phyloP scores from a whole-genome alignment of 2,329 filamentous ascomycete species.

The Penicillium polonicum region DNA sequence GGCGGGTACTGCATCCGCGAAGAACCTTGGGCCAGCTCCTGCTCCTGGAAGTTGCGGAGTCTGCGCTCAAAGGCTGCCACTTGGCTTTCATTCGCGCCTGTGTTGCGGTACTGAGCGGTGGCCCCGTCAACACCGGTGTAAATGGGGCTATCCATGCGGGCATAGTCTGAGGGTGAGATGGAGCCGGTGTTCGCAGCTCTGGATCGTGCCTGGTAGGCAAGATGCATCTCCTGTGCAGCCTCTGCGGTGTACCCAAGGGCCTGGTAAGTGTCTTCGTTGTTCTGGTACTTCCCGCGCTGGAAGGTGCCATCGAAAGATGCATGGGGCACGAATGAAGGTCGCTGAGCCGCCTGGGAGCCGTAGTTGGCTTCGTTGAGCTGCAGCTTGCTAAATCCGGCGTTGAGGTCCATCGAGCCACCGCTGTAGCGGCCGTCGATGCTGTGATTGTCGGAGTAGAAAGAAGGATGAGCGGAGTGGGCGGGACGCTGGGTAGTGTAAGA shows the following conservation, averaged over 20 bases:
- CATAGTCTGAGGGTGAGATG: slow-evolving; percentile 48
- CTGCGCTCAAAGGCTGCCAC: slow-evolving; percentile 50
- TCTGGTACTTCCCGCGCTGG: slow-evolving; percentile 45
- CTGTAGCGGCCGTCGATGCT: slow-evolving; percentile 33
- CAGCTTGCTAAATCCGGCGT: slow-evolving; percentile 34
- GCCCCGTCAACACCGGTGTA: slow-evolving; percentile 49
- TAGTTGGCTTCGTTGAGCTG: slow-evolving; percentile 38
- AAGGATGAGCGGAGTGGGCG: slow-evolving; percentile 38
- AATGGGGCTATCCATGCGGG: slow-evolving; percentile 46
- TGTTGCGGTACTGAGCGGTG: slow-evolving; percentile 46
- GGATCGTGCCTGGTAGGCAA: slow-evolving; percentile 40
- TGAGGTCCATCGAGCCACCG: slow-evolving; percentile 32
- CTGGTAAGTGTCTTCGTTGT: slow-evolving; percentile 33
- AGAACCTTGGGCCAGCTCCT: slow-evolving; percentile 32
- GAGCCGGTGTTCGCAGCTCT: slow-evolving; percentile 47
- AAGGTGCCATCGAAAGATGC: slow-evolving; percentile 49
- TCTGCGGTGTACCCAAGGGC: slow-evolving; percentile 29
- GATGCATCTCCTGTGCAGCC: slow-evolving; percentile 30
- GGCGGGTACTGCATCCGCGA: slow-evolving; percentile 33
- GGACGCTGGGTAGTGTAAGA: slow-evolving; percentile 36
- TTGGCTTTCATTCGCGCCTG: slow-evolving; percentile 44
- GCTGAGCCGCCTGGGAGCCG: slow-evolving; percentile 32
- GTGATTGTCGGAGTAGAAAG: slow-evolving; percentile 42
- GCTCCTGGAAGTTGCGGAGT: slow-evolving; percentile 49
- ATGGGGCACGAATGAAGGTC: slow-evolving; percentile 32